phyloP scores from a whole-genome alignment of 768 basidiomycete genomes.

The Cyclocybe cylindracea region DNA sequence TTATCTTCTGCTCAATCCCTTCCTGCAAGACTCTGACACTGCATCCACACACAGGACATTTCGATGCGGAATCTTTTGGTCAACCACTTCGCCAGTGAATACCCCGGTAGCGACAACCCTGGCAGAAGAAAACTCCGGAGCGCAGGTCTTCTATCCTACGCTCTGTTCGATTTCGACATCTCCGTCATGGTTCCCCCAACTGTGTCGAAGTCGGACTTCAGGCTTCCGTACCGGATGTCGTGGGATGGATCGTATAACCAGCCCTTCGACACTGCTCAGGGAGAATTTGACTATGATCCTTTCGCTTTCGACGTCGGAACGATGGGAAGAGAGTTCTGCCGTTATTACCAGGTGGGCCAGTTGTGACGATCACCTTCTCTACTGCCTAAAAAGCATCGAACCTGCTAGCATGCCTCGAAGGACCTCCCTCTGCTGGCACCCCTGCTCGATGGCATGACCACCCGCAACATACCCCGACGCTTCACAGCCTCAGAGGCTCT shows the following conservation, averaged over 20 bases:
- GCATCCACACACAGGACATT: slow-evolving; percentile 3
- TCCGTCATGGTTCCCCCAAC: slow-evolving; percentile 17
- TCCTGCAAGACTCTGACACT: not conserved
- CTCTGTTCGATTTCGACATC: slow-evolving; percentile 22
- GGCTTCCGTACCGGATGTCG: slow-evolving; percentile 11
- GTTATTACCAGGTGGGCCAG: slow-evolving; percentile 9
- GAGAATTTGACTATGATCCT: slow-evolving; percentile 25
- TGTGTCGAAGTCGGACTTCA: not conserved
- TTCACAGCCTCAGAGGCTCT: slow-evolving; percentile 28
- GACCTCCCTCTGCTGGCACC: slow-evolving; percentile 27
- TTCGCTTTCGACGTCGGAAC: slow-evolving; percentile 24
- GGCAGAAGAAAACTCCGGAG: slow-evolving; percentile 7
- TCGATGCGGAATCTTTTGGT: slow-evolving; percentile 15
- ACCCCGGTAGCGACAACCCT: not conserved
- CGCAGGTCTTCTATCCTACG: slow-evolving; percentile 15
- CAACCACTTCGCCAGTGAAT: slow-evolving; percentile 12
- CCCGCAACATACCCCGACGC: slow-evolving; percentile 17
- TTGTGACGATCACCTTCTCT: not conserved
- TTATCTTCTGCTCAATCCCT: not conserved
- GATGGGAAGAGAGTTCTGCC: slow-evolving; percentile 12
- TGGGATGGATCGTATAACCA: slow-evolving; percentile 8
- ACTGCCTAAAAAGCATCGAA: not conserved
- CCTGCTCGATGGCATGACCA: slow-evolving; percentile 27
- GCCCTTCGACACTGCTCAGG: slow-evolving; percentile 12
- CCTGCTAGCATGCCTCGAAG: slow-evolving; percentile 15